Evolutionary conservation across 2,329 filamentous ascomycete genomes (phyloP).

Genomic region (Fusarium albosuccineum): DNA sequence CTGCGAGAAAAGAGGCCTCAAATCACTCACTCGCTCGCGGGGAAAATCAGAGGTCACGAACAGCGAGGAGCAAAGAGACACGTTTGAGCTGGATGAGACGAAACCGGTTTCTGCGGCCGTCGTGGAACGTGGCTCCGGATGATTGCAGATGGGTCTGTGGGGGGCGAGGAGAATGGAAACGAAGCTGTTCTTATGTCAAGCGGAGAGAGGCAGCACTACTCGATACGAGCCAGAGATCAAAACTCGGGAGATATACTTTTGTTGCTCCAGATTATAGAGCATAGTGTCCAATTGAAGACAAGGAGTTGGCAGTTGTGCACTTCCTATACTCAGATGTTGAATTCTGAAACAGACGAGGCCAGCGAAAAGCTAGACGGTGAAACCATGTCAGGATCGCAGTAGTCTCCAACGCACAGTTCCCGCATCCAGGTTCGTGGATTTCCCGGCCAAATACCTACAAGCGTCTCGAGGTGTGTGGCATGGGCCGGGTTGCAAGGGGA

Average conservation of each 20-base stretch:
- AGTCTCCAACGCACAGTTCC: conserved; percentile 29
- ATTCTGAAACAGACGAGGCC: conserved; percentile 1
- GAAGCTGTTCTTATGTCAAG: conserved; percentile 27
- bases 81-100: conserved; percentile 30
- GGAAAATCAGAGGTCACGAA: not conserved
- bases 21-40: not conserved
- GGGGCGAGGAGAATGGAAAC: conserved; percentile 19
- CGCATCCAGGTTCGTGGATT: conserved; percentile 45
- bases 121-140: conserved; percentile 38
- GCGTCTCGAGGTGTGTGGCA: conserved; percentile 17
- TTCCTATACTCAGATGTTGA: not conserved
- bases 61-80: not conserved
- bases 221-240: not conserved
- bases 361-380: not conserved
- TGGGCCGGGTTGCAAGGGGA: conserved; percentile 28
- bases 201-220: conserved; percentile 14
- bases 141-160: conserved; percentile 40
- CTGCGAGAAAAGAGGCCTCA: not conserved
- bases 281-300: conserved; percentile 5
- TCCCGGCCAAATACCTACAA: conserved; percentile 20
- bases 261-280: not conserved
- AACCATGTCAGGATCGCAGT: conserved; percentile 12
- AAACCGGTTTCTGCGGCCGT: conserved; percentile 39
- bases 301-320: not conserved
- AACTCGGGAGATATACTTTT: not conserved